Conservation (phyloP, 2,329 filamentous ascomycete species). For the Scortechinia acanthostroma region DNA sequence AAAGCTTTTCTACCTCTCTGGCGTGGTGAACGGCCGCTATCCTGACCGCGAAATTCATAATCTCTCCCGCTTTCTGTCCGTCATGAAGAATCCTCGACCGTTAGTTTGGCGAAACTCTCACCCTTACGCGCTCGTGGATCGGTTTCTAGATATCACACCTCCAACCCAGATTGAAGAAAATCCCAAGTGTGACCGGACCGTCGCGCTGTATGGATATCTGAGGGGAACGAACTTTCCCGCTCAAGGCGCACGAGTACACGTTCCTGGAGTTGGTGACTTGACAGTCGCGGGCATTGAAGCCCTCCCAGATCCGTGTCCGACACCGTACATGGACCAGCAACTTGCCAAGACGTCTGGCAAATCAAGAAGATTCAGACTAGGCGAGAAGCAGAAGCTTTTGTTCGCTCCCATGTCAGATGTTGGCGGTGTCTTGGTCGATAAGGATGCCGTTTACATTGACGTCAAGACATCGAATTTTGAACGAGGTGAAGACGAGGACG, state of each 20-base stretch:
- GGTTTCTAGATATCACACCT: conserved; percentile 89
- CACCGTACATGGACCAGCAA: conserved; percentile 81
- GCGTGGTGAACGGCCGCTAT: conserved; percentile 92
- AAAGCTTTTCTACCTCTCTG: conserved; percentile 92
- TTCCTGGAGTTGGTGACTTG: conserved; percentile 86
- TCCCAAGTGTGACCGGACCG: conserved; percentile 79
- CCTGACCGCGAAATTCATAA: conserved; percentile 96
- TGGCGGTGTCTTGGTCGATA: conserved; percentile 89
- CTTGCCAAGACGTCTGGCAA: conserved; percentile 80
- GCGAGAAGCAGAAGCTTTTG: conserved; percentile 92
- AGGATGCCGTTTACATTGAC: conserved; percentile 88
- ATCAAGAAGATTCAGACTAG: conserved; percentile 70
- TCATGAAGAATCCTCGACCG: conserved; percentile 99
- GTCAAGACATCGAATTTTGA: conserved; percentile 60
- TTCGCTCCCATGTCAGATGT: conserved; percentile 98
- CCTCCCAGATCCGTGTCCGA: conserved; percentile 89
- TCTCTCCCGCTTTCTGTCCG: conserved; percentile 84
- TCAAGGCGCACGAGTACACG: conserved; percentile 77
- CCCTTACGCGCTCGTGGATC: conserved; percentile 87
- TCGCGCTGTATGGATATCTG: conserved; percentile 88
- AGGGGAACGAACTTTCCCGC: conserved; percentile 90
- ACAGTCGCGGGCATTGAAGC: conserved; percentile 77
- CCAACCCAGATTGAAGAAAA: conserved; percentile 86
- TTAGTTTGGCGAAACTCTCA: conserved; percentile 94
- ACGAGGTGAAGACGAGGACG: conserved; percentile 67